Conservation (phyloP, 331 rosid genomes). For the Rhamnella rubrinervis region DNA sequence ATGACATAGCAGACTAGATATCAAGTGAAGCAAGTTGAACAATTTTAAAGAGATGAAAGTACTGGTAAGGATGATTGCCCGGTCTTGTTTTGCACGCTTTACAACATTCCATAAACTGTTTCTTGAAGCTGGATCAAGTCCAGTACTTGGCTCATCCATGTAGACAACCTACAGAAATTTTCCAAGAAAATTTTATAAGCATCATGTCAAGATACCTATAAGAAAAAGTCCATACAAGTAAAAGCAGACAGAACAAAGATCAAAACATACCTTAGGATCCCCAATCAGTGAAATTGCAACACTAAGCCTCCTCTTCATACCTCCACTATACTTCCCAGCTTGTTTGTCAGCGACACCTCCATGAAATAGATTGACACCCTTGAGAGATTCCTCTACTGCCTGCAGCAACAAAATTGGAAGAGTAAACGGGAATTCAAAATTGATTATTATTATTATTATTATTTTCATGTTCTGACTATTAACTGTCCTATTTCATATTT, state of each 20-base stretch:
- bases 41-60: conserved; percentile 5
- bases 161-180: conserved; percentile 63
- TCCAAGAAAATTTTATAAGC: background rate
- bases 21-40: background rate
- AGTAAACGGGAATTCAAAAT: background rate
- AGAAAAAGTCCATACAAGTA: background rate
- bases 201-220: background rate
- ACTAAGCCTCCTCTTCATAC: conserved; percentile 99
- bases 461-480: no score
- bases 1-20: background rate
- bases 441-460: background rate
- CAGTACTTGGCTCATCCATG: conserved; percentile 98
- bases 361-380: conserved; percentile 64
- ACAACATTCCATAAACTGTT: conserved; percentile 84
- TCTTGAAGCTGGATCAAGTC: conserved; percentile 95
- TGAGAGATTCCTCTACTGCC: conserved; percentile 96
- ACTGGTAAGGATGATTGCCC: conserved; percentile 95
- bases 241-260: conserved; percentile 5
- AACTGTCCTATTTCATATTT: no score
- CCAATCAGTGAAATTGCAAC: conserved; percentile 95
- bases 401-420: conserved; percentile 28
- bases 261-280: conserved; percentile 62
- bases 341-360: conserved; percentile 86
- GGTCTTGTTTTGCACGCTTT: conserved; percentile 77
- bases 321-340: conserved; percentile 91